Evolutionary conservation across 352 stramenopile species (phyloP).

Genomic region (Phytophthora idaei): DNA sequence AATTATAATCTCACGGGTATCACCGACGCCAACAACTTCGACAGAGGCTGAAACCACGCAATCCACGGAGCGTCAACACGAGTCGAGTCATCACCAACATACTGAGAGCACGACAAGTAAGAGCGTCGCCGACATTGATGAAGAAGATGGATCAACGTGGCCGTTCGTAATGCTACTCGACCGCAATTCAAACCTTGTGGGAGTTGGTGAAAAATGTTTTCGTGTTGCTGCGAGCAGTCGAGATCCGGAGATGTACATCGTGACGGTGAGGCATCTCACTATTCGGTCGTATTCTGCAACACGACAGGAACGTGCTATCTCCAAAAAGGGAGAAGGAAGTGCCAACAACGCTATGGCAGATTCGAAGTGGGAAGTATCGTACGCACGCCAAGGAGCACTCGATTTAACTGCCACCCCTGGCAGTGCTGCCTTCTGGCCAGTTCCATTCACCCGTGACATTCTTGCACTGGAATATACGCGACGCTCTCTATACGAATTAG

Average conservation of each 20-base stretch:
- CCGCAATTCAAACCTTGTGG: slow-evolving; percentile 44
- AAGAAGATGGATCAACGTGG: slow-evolving; percentile 27
- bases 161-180: slow-evolving; percentile 50
- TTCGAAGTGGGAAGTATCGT: slow-evolving; percentile 48
- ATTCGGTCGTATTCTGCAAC: slow-evolving; percentile 36
- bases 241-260: slow-evolving; percentile 58
- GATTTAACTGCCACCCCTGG: slow-evolving; percentile 31
- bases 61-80: slow-evolving; percentile 4
- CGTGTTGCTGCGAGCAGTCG: slow-evolving; percentile 49
- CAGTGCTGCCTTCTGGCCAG: slow-evolving; percentile 57
- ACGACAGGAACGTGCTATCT: slow-evolving; percentile 34
- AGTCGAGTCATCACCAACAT: slow-evolving; percentile 4
- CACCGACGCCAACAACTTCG: background rate
- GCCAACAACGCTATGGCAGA: slow-evolving; percentile 14
- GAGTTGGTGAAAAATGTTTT: slow-evolving; percentile 54
- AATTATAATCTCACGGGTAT: slow-evolving; percentile 29
- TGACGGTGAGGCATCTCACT: slow-evolving; percentile 41
- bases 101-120: slow-evolving; percentile 7
- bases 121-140: slow-evolving; percentile 6
- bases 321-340: slow-evolving; percentile 11
- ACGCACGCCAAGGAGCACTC: slow-evolving; percentile 36
- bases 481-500: slow-evolving; percentile 45
- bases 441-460: slow-evolving; percentile 41
- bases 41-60: background rate
- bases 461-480: slow-evolving; percentile 47